Conservation (phyloP, 2,329 filamentous ascomycete species). For the Verticillium zaregamsianum region DNA sequence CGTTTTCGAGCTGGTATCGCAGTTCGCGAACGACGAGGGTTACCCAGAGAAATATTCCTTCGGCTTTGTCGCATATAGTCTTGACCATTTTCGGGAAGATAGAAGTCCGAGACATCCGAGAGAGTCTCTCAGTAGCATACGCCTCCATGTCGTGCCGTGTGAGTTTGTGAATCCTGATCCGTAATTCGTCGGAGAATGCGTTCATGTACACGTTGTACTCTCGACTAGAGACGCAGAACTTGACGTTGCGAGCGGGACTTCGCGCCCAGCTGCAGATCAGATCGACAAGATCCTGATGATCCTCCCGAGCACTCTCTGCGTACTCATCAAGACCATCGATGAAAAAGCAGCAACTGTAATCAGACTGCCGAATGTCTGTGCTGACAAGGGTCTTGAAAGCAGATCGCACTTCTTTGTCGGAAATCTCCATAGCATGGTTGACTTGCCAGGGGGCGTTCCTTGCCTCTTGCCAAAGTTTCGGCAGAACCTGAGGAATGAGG, state of each 20-base stretch:
- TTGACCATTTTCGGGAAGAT: neutral
- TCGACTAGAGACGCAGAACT: conserved; percentile 17
- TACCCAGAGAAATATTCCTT: neutral
- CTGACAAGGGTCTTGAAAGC: neutral
- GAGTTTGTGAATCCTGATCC: conserved; percentile 14
- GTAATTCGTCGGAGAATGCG: conserved; percentile 4
- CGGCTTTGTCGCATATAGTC: neutral
- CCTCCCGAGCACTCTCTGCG: conserved; percentile 4
- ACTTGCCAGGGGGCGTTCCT: neutral
- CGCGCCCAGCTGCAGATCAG: conserved; percentile 7
- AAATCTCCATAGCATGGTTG: neutral
- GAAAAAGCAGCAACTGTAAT: conserved; percentile 9
- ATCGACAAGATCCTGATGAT: conserved; percentile 11
- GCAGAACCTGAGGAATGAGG: neutral
- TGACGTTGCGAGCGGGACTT: neutral
- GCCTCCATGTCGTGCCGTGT: conserved; percentile 11
- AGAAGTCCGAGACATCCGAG: neutral
- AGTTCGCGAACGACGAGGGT: neutral
- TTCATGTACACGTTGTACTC: conserved; percentile 17
- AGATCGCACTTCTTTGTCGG: neutral
- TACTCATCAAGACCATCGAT: conserved; percentile 16
- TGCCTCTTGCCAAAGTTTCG: neutral
- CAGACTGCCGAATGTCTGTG: neutral
- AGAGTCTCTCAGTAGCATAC: neutral
- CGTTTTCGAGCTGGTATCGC: neutral